Evolutionary conservation across 1,139 yeast species (phyloP).

Genomic region (Kodamaea alishanica): DNA sequence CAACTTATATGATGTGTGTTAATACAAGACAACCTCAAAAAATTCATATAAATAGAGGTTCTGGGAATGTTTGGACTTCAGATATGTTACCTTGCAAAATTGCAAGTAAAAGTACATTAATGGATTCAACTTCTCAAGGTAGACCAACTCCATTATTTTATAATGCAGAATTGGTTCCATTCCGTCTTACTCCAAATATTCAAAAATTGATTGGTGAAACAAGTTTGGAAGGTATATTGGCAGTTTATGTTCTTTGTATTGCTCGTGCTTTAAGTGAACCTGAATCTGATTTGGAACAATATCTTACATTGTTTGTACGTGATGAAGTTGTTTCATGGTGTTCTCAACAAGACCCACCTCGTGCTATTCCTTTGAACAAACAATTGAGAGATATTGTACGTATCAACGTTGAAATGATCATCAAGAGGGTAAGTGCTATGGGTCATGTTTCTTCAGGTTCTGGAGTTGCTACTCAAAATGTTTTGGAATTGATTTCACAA

Average conservation of each 20-base stretch:
- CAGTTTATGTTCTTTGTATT: constrained; percentile 80
- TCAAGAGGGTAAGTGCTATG: constrained; percentile 63
- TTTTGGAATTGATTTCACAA: constrained; percentile 85
- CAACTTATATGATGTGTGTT: constrained; percentile 93
- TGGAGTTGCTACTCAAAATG: constrained; percentile 85
- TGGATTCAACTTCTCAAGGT: constrained; percentile 40
- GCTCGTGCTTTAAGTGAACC: constrained; percentile 89
- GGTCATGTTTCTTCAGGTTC: constrained; percentile 77
- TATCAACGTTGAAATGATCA: constrained; percentile 81
- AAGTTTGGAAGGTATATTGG: constrained; percentile 84
- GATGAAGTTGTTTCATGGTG: constrained; percentile 96
- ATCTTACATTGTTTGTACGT: constrained; percentile 84
- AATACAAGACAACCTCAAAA: constrained; percentile 93
- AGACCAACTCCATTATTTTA: constrained; percentile 83
- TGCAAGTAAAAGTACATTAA: constrained; percentile 57
- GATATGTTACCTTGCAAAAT: constrained; percentile 91
- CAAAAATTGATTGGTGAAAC: constrained; percentile 93
- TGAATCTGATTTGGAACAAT: constrained; percentile 83
- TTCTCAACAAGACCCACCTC: constrained; percentile 69
- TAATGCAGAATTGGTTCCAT: constrained; percentile 93
- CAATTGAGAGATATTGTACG: constrained; percentile 85
- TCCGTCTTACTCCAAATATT: constrained; percentile 92
- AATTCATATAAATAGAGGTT: constrained; percentile 73
- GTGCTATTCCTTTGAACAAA: constrained; percentile 66
- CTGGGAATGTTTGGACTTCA: constrained; percentile 91